Evolutionary conservation across 2,329 filamentous ascomycete genomes (phyloP), one percentile per base, ranked within the genome.

Genomic region (Didymella pinodella): DNA sequence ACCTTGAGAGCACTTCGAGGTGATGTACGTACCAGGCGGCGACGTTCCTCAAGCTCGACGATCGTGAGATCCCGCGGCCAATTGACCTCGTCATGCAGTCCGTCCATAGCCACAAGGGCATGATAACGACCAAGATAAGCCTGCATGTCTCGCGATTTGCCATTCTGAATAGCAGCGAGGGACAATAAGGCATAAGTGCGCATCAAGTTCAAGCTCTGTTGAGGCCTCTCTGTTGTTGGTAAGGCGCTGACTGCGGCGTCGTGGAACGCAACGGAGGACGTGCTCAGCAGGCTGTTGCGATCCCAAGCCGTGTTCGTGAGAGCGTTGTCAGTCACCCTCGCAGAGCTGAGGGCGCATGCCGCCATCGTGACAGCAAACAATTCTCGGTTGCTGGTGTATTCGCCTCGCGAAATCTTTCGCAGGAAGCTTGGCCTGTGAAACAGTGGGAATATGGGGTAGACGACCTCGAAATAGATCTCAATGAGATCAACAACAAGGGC

Each of bases 81-180:
- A 12, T 81, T 77, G 5, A 76, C 71, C 64, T 86, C 84, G 63
- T 86, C 83, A 62, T 85, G 82, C n/a, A 84, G 76, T 2, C 76
- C 73, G 57, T 83, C 77, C 65, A 84, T 81, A 7, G 78, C 78
- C 7, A 80, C 76, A 11, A 85, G 67, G 11, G 80, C 83, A 63
- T 82, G 79, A 62, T 85, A 86, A 34, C 77, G 75, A 28, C 83
- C 83, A 18, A 84, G 70, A 61, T 82, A 82, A 54, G 82, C 75
- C 32, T 85, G 82, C 78, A 86, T 82, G 3, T 77, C 75, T 7
- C 78, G 70, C 38, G 81, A 79, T 48, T 81, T 78, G 29, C 83
- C 81, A 57, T 82, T 79, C 69, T 86, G 84, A 25, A 85, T 83
- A 48, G 78, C 78, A 7, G 79, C 79, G 49, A 86, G 73, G 4